Evolutionary conservation across 352 stramenopile genomes (phyloP).

Genomic region (Pythium graminicola): DNA sequence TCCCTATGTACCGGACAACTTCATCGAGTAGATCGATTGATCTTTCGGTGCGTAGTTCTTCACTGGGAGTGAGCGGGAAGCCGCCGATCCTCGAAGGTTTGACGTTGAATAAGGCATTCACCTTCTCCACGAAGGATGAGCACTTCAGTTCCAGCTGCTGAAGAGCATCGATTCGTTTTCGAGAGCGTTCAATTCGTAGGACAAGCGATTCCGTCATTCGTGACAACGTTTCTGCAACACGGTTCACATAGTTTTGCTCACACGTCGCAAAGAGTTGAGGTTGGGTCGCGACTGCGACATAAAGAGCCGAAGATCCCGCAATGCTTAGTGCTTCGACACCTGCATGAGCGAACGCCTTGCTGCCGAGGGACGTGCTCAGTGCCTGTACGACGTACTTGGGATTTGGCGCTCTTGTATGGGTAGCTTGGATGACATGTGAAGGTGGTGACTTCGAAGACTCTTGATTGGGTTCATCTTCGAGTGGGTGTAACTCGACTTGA

Average conservation of each 20-base stretch:
- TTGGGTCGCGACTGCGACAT: constrained; percentile 31
- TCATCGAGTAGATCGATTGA: constrained; percentile 29
- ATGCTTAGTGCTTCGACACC: constrained; percentile 25
- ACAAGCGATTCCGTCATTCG: constrained; percentile 29
- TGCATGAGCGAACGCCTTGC: constrained; percentile 27
- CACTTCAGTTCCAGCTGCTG: constrained; percentile 25
- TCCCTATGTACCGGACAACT: constrained; percentile 31
- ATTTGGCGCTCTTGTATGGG: constrained; percentile 16
- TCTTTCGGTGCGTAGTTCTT: constrained; percentile 44
- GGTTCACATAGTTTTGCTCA: constrained; percentile 47
- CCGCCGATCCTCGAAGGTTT: background rate
- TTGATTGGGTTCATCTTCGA: background rate
- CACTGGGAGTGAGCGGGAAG: constrained; percentile 20
- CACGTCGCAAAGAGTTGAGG: constrained; percentile 39
- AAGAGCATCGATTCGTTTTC: constrained; percentile 28
- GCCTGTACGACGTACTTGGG: constrained; percentile 43
- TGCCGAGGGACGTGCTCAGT: constrained; percentile 32
- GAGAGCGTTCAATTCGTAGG: constrained; percentile 37
- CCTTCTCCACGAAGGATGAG: constrained; percentile 15
- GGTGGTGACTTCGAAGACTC: too few species aligned
- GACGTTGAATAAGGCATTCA: background rate
- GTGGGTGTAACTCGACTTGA: background rate
- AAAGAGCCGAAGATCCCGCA: constrained; percentile 23
- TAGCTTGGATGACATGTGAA: background rate
- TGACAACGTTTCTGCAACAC: constrained; percentile 31